Evolutionary conservation across 176 grass and related monocot genomes (phyloP).

Genomic region (Aegilops bicornis): DNA sequence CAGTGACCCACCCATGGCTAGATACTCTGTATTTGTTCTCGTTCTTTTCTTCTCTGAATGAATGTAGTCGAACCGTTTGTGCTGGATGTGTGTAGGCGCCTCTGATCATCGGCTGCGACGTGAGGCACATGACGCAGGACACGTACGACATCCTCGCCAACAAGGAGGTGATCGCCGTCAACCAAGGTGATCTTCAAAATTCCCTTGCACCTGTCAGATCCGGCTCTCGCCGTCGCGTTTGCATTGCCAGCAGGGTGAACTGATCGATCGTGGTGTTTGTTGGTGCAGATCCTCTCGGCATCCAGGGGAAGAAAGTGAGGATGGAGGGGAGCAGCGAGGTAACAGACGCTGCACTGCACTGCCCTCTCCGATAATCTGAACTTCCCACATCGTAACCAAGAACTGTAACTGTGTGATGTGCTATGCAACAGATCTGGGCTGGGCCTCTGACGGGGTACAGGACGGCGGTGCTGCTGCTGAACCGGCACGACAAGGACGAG

Average conservation of each 20-base stretch:
- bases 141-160: slow-evolving; percentile 78
- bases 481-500: slow-evolving; percentile 35
- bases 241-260: slow-evolving; percentile 58
- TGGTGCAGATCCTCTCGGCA: slow-evolving; percentile 56
- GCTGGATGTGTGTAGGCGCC: slow-evolving; percentile 53
- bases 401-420: not conserved
- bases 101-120: slow-evolving; percentile 89
- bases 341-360: not conserved
- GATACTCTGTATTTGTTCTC: not conserved
- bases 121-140: slow-evolving; percentile 59
- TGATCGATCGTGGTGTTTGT: not conserved
- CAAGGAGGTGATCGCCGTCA: slow-evolving; percentile 91
- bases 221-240: not conserved
- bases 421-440: slow-evolving; percentile 48
- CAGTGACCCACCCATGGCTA: not conserved
- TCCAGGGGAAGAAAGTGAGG: slow-evolving; percentile 93
- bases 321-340: slow-evolving; percentile 79
- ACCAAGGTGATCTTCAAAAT: slow-evolving; percentile 49
- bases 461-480: slow-evolving; percentile 57
- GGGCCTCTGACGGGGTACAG: slow-evolving; percentile 56
- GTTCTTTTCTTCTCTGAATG: slow-evolving; percentile 5
- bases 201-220: not conserved
- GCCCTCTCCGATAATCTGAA: not conserved
- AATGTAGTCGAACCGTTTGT: not conserved
- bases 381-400: not conserved